A percentile compares a stretch with the other conserved stretches of the same genome.
phyloP scores from a whole-genome alignment of 2,329 filamentous ascomycete species.

The Alternaria arborescens region DNA sequence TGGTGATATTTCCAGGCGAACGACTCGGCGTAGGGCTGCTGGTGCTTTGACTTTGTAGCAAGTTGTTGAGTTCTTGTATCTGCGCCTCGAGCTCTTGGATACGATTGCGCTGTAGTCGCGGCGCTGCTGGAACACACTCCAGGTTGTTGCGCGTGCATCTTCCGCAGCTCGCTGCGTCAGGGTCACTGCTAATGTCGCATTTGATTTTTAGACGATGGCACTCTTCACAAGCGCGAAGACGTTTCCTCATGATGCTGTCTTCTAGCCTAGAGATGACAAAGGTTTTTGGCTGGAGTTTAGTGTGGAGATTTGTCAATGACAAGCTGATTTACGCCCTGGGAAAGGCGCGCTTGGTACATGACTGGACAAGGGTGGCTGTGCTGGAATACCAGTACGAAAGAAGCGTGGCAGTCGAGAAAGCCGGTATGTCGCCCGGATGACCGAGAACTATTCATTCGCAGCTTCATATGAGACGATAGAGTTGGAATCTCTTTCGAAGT shows the following conservation, averaged over 20 bases:
- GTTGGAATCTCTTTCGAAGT: background rate
- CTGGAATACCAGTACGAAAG: background rate
- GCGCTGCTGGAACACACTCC: slow-evolving; percentile 34
- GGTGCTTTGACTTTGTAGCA: slow-evolving; percentile 20
- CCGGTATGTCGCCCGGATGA: background rate
- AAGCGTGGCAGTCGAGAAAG: background rate
- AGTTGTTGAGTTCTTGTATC: slow-evolving; percentile 30
- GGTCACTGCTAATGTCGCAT: slow-evolving; percentile 33
- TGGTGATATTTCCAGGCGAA: slow-evolving; percentile 21
- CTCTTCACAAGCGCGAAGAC: slow-evolving; percentile 38
- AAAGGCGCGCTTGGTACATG: slow-evolving; percentile 8
- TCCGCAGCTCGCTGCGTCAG: slow-evolving; percentile 27
- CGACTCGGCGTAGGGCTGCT: slow-evolving; percentile 26
- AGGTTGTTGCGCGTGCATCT: slow-evolving; percentile 36
- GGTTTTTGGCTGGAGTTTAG: background rate
- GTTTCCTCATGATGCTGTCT: slow-evolving; percentile 29
- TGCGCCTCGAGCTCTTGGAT: slow-evolving; percentile 39
- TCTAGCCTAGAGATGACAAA: background rate
- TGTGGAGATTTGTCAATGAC: slow-evolving; percentile 9
- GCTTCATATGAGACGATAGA: background rate
- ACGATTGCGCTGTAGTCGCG: slow-evolving; percentile 39
- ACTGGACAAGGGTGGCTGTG: background rate
- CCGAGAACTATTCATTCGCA: background rate
- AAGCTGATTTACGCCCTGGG: slow-evolving; percentile 3
- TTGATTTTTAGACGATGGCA: slow-evolving; percentile 44